phyloP scores from a whole-genome alignment of 2,329 filamentous ascomycete genomes.

The Sporothrix pseudoabietina region DNA sequence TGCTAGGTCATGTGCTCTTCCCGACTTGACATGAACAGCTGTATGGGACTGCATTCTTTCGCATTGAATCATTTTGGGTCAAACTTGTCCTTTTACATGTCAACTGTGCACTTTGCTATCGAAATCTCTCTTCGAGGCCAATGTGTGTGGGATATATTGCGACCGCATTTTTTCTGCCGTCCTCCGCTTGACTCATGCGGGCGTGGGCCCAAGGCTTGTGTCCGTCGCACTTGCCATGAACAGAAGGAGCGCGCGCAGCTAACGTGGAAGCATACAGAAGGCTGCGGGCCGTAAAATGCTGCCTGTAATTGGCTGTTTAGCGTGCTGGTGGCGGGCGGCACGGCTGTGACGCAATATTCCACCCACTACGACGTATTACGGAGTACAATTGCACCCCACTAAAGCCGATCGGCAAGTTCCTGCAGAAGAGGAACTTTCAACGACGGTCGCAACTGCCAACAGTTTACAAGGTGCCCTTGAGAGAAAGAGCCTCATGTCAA shows the following conservation, averaged over 20 bases:
- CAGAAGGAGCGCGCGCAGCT: constrained; percentile 1
- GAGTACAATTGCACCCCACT: neutral
- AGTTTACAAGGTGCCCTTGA: neutral
- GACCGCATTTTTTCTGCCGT: neutral
- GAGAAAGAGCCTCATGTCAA: neutral
- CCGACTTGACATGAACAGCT: neutral
- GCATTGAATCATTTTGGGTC: neutral
- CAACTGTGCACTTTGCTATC: neutral
- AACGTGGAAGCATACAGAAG: constrained; percentile 14
- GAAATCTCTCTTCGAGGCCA: neutral
- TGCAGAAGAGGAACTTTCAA: neutral
- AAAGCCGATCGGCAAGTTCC: constrained; percentile 9
- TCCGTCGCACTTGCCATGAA: neutral
- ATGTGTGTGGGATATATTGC: neutral
- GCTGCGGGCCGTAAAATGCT: neutral
- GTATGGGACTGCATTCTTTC: neutral
- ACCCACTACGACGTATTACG: no score
- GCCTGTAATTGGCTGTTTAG: neutral
- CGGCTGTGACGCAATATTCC: constrained; percentile 20
- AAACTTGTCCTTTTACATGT: neutral
- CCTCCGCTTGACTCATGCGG: constrained; percentile 20
- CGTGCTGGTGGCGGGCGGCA: neutral
- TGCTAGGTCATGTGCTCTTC: neutral
- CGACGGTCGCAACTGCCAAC: neutral
- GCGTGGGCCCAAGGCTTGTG: constrained; percentile 11